Evolutionary conservation across 2,329 filamentous ascomycete genomes (phyloP).

Genomic region (Cryphonectria parasitica): DNA sequence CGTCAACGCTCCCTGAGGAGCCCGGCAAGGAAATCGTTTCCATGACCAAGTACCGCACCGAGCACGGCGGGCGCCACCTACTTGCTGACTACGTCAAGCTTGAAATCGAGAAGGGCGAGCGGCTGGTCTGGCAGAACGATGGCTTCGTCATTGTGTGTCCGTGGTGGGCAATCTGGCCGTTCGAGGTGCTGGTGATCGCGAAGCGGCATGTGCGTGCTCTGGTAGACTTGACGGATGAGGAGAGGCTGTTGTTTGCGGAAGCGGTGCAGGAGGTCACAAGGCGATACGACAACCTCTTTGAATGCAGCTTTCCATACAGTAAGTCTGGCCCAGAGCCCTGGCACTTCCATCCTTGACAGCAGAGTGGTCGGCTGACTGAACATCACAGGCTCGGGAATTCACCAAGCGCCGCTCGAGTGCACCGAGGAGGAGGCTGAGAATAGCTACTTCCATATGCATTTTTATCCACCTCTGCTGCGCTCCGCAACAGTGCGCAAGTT

Average conservation of each 20-base stretch:
- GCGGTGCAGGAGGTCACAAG: slow-evolving; percentile 85
- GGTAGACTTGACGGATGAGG: slow-evolving; percentile 75
- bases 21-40: slow-evolving; percentile 78
- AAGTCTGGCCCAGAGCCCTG: slow-evolving; percentile 38
- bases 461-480: slow-evolving; percentile 90
- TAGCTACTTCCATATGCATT: slow-evolving; percentile 95
- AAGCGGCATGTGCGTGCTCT: slow-evolving; percentile 84
- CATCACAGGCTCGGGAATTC: slow-evolving; percentile 77
- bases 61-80: slow-evolving; percentile 75
- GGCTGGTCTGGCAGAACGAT: slow-evolving; percentile 86
- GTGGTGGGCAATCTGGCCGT: slow-evolving; percentile 98
- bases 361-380: not conserved
- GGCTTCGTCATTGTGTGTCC: slow-evolving; percentile 87
- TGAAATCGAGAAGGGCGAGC: slow-evolving; percentile 79
- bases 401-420: slow-evolving; percentile 88
- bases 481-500: slow-evolving; percentile 96
- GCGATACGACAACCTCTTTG: slow-evolving; percentile 95
- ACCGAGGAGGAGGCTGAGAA: slow-evolving; percentile 81
- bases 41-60: slow-evolving; percentile 74
- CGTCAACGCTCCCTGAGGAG: slow-evolving; percentile 88
- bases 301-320: slow-evolving; percentile 96
- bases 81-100: slow-evolving; percentile 85
- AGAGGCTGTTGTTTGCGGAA: slow-evolving; percentile 77
- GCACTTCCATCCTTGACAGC: too few species aligned
- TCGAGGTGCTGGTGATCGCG: slow-evolving; percentile 88